Conservation (phyloP, 2,329 filamentous ascomycete genomes). For the Arachnomyces sp. region DNA sequence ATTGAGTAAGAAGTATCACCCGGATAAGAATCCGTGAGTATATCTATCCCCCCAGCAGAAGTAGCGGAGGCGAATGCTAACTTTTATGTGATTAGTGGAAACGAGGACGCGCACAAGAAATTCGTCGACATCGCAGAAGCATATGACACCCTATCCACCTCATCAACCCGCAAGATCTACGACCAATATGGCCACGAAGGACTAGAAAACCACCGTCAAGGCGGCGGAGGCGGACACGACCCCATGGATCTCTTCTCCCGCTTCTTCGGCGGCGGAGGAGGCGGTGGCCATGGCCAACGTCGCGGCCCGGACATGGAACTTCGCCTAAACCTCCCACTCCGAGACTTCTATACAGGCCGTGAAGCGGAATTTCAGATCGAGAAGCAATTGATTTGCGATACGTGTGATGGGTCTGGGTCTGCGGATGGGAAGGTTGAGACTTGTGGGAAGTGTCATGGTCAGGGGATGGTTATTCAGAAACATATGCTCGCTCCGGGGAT, state of each 20-base stretch:
- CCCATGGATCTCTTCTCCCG: constrained; percentile 94
- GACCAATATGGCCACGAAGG: constrained; percentile 91
- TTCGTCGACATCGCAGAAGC: constrained; percentile 93
- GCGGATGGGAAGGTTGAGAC: constrained; percentile 76
- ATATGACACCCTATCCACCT: constrained; percentile 81
- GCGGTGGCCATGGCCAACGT: constrained; percentile 63
- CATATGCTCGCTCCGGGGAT: constrained; percentile 95
- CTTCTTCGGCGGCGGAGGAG: constrained; percentile 89
- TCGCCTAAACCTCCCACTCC: constrained; percentile 67
- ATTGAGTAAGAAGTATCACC: constrained; percentile 91
- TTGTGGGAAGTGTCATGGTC: constrained; percentile 69
- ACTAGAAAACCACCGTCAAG: constrained; percentile 71
- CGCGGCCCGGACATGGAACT: constrained; percentile 86
- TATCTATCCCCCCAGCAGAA: constrained; percentile 1
- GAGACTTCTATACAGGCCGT: constrained; percentile 87
- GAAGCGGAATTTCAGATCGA: constrained; percentile 84
- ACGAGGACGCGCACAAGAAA: constrained; percentile 73
- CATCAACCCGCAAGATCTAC: constrained; percentile 79
- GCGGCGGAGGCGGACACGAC: constrained; percentile 63
- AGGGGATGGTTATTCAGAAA: constrained; percentile 77
- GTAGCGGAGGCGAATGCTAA: background rate
- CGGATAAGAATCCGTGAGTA: constrained; percentile 91
- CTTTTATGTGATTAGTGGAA: constrained; percentile 50
- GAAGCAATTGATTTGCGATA: constrained; percentile 90
- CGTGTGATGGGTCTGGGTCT: constrained; percentile 78